These are phyloP conservation scores for Colletotrichum tropicale DNA, from an alignment of 2,329 filamentous ascomycete species.

Conservation along the genomic window DNA sequence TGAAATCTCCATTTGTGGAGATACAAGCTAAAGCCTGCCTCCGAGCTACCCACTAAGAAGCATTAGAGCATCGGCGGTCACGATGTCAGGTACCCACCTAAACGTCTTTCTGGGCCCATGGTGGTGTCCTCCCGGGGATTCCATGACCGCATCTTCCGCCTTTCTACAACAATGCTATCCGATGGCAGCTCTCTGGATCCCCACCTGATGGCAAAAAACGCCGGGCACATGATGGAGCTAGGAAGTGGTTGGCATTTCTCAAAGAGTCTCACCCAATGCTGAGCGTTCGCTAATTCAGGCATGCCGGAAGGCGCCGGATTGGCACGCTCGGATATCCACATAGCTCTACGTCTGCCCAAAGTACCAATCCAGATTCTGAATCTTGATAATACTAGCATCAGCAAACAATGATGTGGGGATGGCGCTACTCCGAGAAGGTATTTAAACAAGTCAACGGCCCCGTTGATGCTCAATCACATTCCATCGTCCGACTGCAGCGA, in stretches of 20 bases:
- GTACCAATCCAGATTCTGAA: background rate
- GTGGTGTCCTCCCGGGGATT: background rate
- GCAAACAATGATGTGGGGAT: background rate
- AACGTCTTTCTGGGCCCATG: background rate
- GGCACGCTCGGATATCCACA: background rate
- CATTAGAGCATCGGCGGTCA: background rate
- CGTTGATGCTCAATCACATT: background rate
- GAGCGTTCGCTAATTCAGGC: background rate
- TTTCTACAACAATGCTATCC: background rate
- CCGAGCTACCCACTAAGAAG: background rate
- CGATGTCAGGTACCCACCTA: background rate
- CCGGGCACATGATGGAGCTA: background rate
- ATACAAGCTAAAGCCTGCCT: background rate
- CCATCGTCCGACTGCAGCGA: background rate
- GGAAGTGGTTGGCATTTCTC: background rate
- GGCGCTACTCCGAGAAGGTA: background rate
- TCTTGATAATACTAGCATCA: background rate
- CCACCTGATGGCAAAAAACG: background rate
- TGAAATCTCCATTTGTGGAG: background rate
- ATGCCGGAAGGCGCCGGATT: background rate
- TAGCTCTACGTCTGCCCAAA: background rate
- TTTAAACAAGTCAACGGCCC: background rate
- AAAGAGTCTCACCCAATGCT: background rate
- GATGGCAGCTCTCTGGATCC: background rate
- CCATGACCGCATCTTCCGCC: conserved; percentile 7